Base-by-base conservation (phyloP, 2,329 filamentous ascomycete genomes). In the Verruconis gallopava region DNA sequence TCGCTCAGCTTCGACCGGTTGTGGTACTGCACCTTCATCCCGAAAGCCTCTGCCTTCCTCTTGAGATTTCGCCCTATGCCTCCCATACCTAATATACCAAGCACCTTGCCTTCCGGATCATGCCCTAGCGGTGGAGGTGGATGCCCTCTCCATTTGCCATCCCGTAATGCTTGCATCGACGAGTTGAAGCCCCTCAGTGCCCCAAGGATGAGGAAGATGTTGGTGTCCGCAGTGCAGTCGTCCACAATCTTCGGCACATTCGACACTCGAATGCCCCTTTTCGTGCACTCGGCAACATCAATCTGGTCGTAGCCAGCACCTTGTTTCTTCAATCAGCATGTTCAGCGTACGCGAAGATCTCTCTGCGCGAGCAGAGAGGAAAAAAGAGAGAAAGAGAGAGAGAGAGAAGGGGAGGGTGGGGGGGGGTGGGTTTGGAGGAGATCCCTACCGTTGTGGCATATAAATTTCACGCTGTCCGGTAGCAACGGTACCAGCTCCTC, bases 261-360 rank as follows among this genome's bases (percentile, higher is more conserved):
- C 48, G 82, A 85, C 22, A 93, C 81, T 33, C 66, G 70, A 48
- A 93, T 71, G 3, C 67, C 66, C 41, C 75, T 75, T 1, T 67
- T 65, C 6, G 76, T 80, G 65, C 83, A 89, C 30, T 81, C 79
- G 37, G 72, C 58, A 5, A 88, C 68, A 57, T 88, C 79, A 48
- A 93, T 69, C 58, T 86, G 80, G 59, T 93, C 85, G 61, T 93
- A 93, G 28, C 86, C 86, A 43, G 85, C 83, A 47, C 83, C 79
- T 81, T 46, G 5, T 1, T 6, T 9, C n/a, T 13, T 13, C 25
- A 11, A 11, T 30, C 13, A 11, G n/a, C n/a, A n/a, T n/a, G n/a
- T n/a, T n/a, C n/a, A n/a, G 6, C 14, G 12, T 6, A 25, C 12
- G 37, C 5, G 5, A 12, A 30, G 2, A 1, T 6, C 5, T 22